phyloP scores from a whole-genome alignment of 345 rosid species.

The Syzygium oleosum region DNA sequence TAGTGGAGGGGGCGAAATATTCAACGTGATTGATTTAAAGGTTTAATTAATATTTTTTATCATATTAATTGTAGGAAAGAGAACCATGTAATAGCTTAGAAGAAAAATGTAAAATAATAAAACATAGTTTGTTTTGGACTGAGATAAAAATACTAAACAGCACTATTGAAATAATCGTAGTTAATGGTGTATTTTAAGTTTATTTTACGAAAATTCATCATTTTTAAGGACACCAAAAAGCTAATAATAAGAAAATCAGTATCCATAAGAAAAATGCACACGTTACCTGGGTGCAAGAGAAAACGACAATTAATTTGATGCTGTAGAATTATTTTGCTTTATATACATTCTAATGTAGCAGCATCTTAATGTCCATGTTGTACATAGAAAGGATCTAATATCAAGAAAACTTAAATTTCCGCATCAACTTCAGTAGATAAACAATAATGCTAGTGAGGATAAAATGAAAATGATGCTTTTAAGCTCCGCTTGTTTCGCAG shows the following conservation, averaged over 20 bases:
- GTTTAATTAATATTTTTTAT: no score
- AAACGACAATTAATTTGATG: accelerated
- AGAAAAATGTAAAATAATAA: background rate
- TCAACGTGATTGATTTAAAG: background rate
- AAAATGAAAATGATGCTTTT: no score
- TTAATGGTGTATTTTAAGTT: no score
- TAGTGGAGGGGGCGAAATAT: background rate
- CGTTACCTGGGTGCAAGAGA: background rate
- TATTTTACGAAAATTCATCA: no score
- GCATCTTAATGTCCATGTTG: background rate
- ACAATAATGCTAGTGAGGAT: no score
- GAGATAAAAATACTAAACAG: background rate
- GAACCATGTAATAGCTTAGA: no score
- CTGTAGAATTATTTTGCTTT: background rate
- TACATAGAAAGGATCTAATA: no score
- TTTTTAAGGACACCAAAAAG: background rate
- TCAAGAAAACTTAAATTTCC: no score
- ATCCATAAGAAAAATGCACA: background rate
- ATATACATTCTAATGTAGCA: background rate
- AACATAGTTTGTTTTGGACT: no score
- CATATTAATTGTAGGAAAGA: no score
- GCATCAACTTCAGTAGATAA: background rate
- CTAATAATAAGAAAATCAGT: background rate
- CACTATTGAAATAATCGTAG: background rate
- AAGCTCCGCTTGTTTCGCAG: no score